Evolutionary conservation across 169 alveolate genomes (phyloP).

Genomic region (Cryptosporidium parvum): DNA sequence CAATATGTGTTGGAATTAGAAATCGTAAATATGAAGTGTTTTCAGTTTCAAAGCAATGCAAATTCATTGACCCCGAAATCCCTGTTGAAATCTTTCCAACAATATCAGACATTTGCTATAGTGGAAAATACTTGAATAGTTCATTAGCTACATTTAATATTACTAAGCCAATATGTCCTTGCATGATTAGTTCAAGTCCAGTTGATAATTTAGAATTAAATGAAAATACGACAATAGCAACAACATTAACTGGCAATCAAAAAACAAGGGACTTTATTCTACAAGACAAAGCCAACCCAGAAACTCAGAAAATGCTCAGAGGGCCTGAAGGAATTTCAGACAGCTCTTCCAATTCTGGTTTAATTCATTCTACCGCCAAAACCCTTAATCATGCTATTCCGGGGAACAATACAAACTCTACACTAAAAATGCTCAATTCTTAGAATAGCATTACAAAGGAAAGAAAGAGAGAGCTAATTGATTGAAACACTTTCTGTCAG

Average conservation of each 20-base stretch:
- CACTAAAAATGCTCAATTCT: neutral
- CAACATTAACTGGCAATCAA: neutral
- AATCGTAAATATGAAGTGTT: conserved; percentile 39
- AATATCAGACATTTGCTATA: conserved; percentile 28
- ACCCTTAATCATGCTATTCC: neutral
- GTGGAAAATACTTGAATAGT: neutral
- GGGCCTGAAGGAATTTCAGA: conserved; percentile 3
- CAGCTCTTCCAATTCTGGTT: neutral
- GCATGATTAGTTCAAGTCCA: conserved; percentile 9
- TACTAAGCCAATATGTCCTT: conserved; percentile 29
- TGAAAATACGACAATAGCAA: neutral
- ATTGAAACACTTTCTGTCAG: neutral
- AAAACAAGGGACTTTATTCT: neutral
- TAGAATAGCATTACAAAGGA: neutral
- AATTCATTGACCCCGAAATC: conserved; percentile 54
- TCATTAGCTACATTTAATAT: neutral
- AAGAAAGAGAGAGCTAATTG: neutral
- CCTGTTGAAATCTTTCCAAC: conserved; percentile 65
- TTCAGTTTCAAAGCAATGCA: conserved; percentile 48
- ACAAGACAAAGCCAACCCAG: neutral
- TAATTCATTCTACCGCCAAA: neutral
- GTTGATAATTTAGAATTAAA: neutral
- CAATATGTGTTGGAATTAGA: conserved; percentile 71
- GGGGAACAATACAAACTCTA: neutral
- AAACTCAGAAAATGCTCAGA: conserved; percentile 1